Percentiles rank a stretch among this genome's conserved stretches.
phyloP scores from a whole-genome alignment of 371 early-diverging fungal genomes.

The Mortierella sp. region DNA sequence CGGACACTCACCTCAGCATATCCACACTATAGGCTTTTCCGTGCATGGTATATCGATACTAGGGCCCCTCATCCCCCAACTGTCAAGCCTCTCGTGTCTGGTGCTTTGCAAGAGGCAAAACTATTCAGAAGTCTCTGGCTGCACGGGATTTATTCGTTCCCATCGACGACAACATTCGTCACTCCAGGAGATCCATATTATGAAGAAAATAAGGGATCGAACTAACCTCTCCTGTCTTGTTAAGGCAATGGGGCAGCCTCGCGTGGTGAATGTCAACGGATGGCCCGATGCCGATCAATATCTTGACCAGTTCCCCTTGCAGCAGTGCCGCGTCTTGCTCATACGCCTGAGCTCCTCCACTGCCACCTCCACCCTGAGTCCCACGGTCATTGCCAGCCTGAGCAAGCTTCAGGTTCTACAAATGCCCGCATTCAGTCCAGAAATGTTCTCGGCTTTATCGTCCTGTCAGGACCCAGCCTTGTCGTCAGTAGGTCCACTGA shows the following conservation, averaged over 20 bases:
- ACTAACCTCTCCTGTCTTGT: conserved; percentile 10
- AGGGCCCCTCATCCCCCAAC: conserved; percentile 3
- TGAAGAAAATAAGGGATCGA: neutral
- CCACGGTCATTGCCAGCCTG: conserved; percentile 1
- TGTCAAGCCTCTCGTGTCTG: conserved; percentile 20
- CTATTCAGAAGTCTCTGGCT: neutral
- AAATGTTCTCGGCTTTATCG: conserved; percentile 16
- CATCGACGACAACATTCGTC: conserved; percentile 14
- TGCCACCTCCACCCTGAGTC: neutral
- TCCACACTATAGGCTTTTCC: conserved; percentile 20
- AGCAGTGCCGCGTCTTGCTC: conserved; percentile 15
- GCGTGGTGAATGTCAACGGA: conserved; percentile 16
- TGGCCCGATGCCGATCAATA: conserved; percentile 20
- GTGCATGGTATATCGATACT: conserved; percentile 12
- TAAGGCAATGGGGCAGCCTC: conserved; percentile 22
- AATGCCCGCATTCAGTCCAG: conserved; percentile 21
- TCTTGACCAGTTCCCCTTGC: conserved; percentile 16
- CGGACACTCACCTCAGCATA: conserved; percentile 14
- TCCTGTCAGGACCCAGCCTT: no score
- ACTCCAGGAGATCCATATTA: conserved; percentile 30
- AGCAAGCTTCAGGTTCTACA: conserved; percentile 2
- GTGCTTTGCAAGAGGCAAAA: conserved; percentile 3
- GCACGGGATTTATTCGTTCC: conserved; percentile 6
- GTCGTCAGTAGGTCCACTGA: neutral
- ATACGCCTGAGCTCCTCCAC: conserved; percentile 11